Evolutionary conservation across 2,329 filamentous ascomycete species (phyloP).

Genomic region (Metarhizium humberi): DNA sequence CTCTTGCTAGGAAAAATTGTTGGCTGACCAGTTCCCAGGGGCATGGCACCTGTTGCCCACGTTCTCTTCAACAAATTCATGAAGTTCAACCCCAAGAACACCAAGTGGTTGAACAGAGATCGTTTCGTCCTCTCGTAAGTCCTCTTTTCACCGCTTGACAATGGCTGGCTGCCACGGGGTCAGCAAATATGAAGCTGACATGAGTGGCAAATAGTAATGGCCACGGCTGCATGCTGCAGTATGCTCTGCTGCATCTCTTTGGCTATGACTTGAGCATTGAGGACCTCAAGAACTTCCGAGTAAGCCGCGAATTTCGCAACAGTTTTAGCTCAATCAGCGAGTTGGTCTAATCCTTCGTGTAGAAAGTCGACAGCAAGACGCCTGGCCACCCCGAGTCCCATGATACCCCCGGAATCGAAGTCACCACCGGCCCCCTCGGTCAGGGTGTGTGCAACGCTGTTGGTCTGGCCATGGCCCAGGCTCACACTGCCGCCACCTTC

Average conservation of each 20-base stretch:
- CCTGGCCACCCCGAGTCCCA: constrained; percentile 95
- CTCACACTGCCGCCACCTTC: constrained; percentile 81
- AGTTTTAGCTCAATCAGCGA: neutral
- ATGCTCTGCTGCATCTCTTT: constrained; percentile 94
- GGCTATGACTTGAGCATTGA: constrained; percentile 81
- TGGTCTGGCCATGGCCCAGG: constrained; percentile 93
- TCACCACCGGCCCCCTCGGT: constrained; percentile 94
- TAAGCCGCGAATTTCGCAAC: constrained; percentile 39
- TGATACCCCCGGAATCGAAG: constrained; percentile 93
- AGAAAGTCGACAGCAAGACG: constrained; percentile 62
- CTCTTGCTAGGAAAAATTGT: neutral
- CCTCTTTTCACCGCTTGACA: neutral
- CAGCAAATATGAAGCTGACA: neutral
- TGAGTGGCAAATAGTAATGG: constrained; percentile 60
- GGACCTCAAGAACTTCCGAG: constrained; percentile 93
- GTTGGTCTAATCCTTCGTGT: constrained; percentile 1
- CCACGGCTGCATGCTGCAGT: constrained; percentile 98
- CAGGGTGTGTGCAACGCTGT: constrained; percentile 97
- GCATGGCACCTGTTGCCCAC: constrained; percentile 89
- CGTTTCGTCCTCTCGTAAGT: constrained; percentile 98
- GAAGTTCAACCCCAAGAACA: constrained; percentile 99
- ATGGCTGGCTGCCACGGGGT: neutral
- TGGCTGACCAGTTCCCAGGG: constrained; percentile 37
- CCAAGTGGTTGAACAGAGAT: constrained; percentile 93
- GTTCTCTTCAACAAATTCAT: constrained; percentile 98